Evolutionary conservation across 2,329 filamentous ascomycete species (phyloP), one percentile per base, ranked within the genome.

Genomic region (Colletotrichum tabaci): DNA sequence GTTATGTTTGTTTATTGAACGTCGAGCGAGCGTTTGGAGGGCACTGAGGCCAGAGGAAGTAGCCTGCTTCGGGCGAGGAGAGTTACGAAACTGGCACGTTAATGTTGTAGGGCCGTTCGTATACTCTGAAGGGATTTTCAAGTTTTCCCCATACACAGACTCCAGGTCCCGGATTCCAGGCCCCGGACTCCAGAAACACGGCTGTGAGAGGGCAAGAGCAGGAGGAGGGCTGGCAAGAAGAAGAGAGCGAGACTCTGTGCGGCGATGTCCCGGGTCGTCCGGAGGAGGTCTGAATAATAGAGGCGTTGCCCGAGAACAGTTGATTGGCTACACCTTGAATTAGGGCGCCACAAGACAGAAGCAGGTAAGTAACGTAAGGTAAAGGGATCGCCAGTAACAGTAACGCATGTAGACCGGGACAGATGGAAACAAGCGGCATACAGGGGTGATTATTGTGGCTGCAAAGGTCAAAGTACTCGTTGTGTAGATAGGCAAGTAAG

Each of bases 221-320:
- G 18, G 38, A 30, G 40, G 30, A 15, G 30, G 9, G n/a, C 12
- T 35, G n/a, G 2, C 4, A 13, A 46, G 23, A 26, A 6, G n/a
- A 58, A 30, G 56, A 60, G 40, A 60, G 40, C 12, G 56, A 60
- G 18, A 49, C 13, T 9, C 53, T 21, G 46, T 40, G 18, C 18
- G 23, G 8, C 12, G 26, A 50, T 26, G 60, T 26, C 13, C 60
- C 60, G 60, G 60, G 60, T 62, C n/a, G 60, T 40, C 47, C 60
- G 60, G 60, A 52, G 46, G 46, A 26, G 26, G 47, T 42, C 15
- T 62, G 46, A 52, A 62, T 62, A 38, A 50, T 23, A 23, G 15
- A 10, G 26, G 30, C 4, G 30, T 62, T 49, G 60, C n/a, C 15
- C 15, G n/a, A 49, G 46, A 23, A 18, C 23, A 9, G 35, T 18